Evolutionary conservation across 345 rosid species (phyloP).

Genomic region (Syzygium aqueum): DNA sequence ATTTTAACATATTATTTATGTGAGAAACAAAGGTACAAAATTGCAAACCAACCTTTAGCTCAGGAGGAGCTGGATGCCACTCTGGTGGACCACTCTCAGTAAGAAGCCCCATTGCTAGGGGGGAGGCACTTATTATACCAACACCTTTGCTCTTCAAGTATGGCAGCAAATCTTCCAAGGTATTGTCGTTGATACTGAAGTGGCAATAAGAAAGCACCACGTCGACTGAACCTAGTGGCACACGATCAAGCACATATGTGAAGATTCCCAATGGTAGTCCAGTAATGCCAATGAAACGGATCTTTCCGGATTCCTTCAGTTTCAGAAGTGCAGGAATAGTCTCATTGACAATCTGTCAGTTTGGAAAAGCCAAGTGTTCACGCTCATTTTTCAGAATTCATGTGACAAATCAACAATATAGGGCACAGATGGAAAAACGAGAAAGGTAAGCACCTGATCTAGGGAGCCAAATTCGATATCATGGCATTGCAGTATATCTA

Average conservation of each 20-base stretch:
- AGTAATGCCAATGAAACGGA: slow-evolving; percentile 80
- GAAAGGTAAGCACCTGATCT: slow-evolving; percentile 50
- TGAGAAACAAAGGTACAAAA: neutral
- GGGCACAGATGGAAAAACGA: neutral
- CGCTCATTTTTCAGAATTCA: neutral
- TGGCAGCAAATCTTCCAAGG: slow-evolving; percentile 64
- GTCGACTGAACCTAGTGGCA: slow-evolving; percentile 62
- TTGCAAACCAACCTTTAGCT: slow-evolving; percentile 49
- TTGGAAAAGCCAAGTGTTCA: neutral
- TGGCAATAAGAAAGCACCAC: slow-evolving; percentile 87
- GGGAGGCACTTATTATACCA: slow-evolving; percentile 82
- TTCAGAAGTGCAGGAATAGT: slow-evolving; percentile 90
- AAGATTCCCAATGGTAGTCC: slow-evolving; percentile 71
- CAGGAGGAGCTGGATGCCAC: slow-evolving; percentile 93
- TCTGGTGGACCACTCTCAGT: slow-evolving; percentile 89
- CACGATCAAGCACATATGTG: slow-evolving; percentile 75
- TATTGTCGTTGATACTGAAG: slow-evolving; percentile 65
- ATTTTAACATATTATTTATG: neutral
- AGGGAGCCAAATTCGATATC: slow-evolving; percentile 87
- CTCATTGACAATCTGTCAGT: slow-evolving; percentile 65
- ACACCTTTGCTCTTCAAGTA: slow-evolving; percentile 80
- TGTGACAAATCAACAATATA: neutral
- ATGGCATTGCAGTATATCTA: slow-evolving; percentile 87
- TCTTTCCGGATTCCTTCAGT: slow-evolving; percentile 73
- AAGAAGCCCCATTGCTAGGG: slow-evolving; percentile 86